Conservation (phyloP, 306 rosid species). For the Cicer chorassanicum region DNA sequence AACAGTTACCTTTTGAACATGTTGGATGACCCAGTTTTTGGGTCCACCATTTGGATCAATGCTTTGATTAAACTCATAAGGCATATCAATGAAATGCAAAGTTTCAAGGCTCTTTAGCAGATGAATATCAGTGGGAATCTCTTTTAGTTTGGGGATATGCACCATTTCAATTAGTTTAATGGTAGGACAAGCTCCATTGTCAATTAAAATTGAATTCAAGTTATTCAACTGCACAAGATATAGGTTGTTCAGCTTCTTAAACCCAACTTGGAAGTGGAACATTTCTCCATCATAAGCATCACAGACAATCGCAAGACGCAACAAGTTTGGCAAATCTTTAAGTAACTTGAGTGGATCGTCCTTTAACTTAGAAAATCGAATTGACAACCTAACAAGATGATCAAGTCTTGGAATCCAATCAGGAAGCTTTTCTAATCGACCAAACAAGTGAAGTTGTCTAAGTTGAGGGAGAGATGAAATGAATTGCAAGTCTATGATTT, state of each 20-base stretch:
- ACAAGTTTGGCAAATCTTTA: constrained; percentile 8
- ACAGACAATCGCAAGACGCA: background rate
- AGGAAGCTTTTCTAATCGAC: background rate
- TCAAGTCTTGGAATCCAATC: constrained; percentile 14
- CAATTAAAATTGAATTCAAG: constrained; percentile 3
- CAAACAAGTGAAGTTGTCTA: background rate
- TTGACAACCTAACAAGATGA: constrained; percentile 2
- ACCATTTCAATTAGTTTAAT: background rate
- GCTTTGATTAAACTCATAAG: constrained; percentile 22
- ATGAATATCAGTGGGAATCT: constrained; percentile 22
- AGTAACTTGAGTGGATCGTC: constrained; percentile 22
- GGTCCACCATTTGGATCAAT: constrained; percentile 9
- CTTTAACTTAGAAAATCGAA: constrained; percentile 19
- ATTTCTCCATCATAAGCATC: constrained; percentile 18
- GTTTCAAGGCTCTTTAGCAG: background rate
- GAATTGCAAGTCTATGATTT: constrained; percentile 14
- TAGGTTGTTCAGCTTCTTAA: constrained; percentile 7
- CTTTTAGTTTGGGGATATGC: background rate
- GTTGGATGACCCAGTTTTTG: constrained; percentile 9
- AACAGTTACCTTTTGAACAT: background rate
- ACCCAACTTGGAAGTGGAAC: constrained; percentile 23
- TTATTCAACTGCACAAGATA: constrained; percentile 15
- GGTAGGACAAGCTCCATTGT: background rate
- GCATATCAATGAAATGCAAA: background rate
- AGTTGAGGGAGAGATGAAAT: constrained; percentile 4